These are phyloP conservation scores for Symbiodinium pilosum DNA, from an alignment of 73 alveolate species.

Conservation along the genomic window DNA sequence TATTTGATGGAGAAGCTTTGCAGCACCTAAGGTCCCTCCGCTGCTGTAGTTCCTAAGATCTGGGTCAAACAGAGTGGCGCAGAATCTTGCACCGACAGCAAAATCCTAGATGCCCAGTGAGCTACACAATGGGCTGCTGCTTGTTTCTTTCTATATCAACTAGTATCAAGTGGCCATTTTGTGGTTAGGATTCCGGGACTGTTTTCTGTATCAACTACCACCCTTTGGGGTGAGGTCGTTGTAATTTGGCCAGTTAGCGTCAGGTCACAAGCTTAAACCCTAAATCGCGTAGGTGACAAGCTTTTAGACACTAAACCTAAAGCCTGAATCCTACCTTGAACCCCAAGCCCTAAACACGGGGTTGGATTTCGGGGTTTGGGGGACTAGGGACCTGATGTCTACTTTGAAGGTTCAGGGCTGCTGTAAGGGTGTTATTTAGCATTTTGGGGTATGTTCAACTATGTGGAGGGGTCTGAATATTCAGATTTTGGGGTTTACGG, in stretches of 20 bases:
- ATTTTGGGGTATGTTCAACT: neutral
- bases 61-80: no score
- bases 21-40: no score
- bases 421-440: neutral
- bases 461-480: neutral
- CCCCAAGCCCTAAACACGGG: neutral
- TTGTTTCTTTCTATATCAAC: no score
- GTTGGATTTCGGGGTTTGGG: slow-evolving; percentile 6
- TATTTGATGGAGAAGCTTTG: no score
- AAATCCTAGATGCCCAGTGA: no score
- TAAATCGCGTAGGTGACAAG: neutral
- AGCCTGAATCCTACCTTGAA: neutral
- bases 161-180: no score
- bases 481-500: neutral
- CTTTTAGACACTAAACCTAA: neutral
- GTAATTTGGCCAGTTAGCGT: neutral
- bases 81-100: no score
- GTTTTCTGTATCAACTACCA: neutral
- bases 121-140: no score
- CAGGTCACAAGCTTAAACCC: neutral
- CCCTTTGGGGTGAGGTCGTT: neutral
- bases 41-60: no score
- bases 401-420: neutral
- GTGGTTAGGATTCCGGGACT: neutral
- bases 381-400: neutral